Base-by-base conservation (phyloP, 805 yeast species). In the Naumovozyma baii region DNA sequence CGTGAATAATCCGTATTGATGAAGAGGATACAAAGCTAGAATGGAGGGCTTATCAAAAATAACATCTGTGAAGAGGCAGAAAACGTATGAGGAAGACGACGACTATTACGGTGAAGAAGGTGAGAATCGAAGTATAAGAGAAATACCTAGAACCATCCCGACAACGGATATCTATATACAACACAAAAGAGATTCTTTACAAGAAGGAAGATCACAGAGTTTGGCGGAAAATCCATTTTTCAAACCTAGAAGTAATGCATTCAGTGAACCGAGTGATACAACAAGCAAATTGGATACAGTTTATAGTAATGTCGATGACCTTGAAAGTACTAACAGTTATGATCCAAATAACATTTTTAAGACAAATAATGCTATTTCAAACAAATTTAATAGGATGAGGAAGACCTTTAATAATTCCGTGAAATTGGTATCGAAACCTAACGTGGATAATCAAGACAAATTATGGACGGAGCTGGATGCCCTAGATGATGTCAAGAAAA, bases 391-490 rank as follows among this genome's bases (percentile, higher is more conserved):
- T 22, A 22, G 26, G 10, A 7, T 10, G 26, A 22, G 26, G 26
- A 22, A 22, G 26, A 29, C 7, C 13, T 8, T 29, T 8, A n/a
- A 29, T 29, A 29, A 29, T 9, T n/a, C 31, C 5, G 15, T 29
- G 14, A 39, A 39, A 32, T 31, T 37, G 37, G 55, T 36, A 48
- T 67, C 47, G 12, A 25, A 35, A n/a, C 54, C 52, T 1, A 37
- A 35, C 3, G 39, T 44, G 2, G 44, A 48, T 34, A 36, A 28
- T 3, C 54, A 50, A 31, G 48, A 50, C 17, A 41, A 39, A 30
- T 67, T 86, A 38, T 85, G 94, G 90, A 78, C 86, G 5, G 92
- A 85, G 50, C 77, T 87, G 36, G 94, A 81, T 50, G 80, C 82
- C 0, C 67, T 90, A 44, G 86, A 84, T 45, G 94, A 83, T 44